Evolutionary conservation across 2,329 filamentous ascomycete species (phyloP).

Genomic region (Claviceps pazoutovae): DNA sequence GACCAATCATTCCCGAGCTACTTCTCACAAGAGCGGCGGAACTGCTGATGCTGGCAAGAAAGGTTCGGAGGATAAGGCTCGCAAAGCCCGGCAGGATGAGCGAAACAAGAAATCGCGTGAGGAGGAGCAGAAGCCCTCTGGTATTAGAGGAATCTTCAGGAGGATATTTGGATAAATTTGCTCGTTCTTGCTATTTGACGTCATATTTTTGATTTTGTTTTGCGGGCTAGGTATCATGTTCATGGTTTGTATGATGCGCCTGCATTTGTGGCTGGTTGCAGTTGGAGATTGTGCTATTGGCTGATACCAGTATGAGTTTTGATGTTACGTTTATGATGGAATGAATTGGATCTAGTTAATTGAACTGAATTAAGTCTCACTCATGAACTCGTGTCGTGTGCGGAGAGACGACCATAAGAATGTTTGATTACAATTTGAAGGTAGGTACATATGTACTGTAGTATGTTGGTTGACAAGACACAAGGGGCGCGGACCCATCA

Average conservation of each 20-base stretch:
- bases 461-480: too few relatives aligned
- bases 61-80: constrained; percentile 18
- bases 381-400: too few relatives aligned
- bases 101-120: constrained; percentile 19
- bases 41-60: constrained; percentile 1
- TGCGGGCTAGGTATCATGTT: background rate
- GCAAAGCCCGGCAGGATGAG: constrained; percentile 21
- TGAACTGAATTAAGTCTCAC: background rate
- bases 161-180: constrained; percentile 17
- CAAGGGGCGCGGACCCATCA: background rate
- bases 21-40: constrained; percentile 2
- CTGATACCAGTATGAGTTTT: constrained; percentile 3
- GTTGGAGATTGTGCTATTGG: constrained; percentile 6
- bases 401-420: too few relatives aligned
- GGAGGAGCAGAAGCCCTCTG: constrained; percentile 17
- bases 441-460: too few relatives aligned
- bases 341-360: background rate
- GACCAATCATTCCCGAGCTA: constrained; percentile 14
- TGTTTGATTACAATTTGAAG: too few relatives aligned
- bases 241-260: constrained; percentile 7
- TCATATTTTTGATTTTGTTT: background rate
- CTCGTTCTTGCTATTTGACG: background rate
- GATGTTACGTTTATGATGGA: background rate
- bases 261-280: background rate
- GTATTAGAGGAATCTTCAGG: constrained; percentile 23